A percentile compares a stretch with the other conserved stretches of the same genome.
Evolutionary conservation across 73 alveolate genomes (phyloP).

Genomic region (Tetrahymena elliotti): DNA sequence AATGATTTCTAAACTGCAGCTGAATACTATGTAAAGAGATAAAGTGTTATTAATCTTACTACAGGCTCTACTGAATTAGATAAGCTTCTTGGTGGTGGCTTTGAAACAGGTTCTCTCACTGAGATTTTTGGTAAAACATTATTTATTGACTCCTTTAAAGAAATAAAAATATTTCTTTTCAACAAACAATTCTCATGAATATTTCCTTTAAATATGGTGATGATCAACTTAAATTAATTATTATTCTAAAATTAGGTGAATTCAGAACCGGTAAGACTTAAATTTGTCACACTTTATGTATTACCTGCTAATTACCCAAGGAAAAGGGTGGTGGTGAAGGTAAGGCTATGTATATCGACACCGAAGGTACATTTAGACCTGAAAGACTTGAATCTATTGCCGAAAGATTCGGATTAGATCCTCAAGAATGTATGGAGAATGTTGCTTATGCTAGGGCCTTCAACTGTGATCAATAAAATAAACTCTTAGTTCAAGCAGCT

Average conservation of each 20-base stretch:
- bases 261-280: slow-evolving; percentile 96
- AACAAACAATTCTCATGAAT: background rate
- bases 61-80: slow-evolving; percentile 84
- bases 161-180: background rate
- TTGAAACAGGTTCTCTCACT: slow-evolving; percentile 90
- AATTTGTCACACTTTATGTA: slow-evolving; percentile 91
- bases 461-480: slow-evolving; percentile 93
- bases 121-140: slow-evolving; percentile 72
- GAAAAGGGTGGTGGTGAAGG: slow-evolving; percentile 93
- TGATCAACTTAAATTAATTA: background rate
- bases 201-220: too few species aligned
- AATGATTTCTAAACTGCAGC: slow-evolving; percentile 81
- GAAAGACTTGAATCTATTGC: slow-evolving; percentile 89
- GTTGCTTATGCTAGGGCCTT: slow-evolving; percentile 97
- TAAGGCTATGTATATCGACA: slow-evolving; percentile 90
- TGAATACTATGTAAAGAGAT: slow-evolving; percentile 62
- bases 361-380: slow-evolving; percentile 97
- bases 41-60: slow-evolving; percentile 68
- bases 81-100: slow-evolving; percentile 88
- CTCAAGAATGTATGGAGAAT: slow-evolving; percentile 88
- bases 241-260: slow-evolving; percentile 53
- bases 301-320: slow-evolving; percentile 77
- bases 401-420: slow-evolving; percentile 85
- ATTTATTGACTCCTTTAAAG: background rate
- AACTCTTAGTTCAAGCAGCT: slow-evolving; percentile 76